Evolutionary conservation across 176 grass and related monocot species (phyloP).

Genomic region (Zea luxurians): DNA sequence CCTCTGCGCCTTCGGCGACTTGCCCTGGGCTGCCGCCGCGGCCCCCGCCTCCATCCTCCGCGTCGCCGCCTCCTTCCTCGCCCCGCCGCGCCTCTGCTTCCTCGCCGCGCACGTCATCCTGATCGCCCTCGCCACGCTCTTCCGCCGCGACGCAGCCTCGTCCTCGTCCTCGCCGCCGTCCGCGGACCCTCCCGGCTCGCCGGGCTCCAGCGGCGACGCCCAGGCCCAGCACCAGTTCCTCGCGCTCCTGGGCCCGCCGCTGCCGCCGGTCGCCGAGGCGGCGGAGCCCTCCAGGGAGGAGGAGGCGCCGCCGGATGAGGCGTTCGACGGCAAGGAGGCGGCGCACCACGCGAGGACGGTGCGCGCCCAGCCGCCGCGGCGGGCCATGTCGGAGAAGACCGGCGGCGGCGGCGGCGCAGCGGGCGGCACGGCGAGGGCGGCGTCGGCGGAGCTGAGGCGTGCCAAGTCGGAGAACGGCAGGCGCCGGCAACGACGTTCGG

Average conservation of each 20-base stretch:
- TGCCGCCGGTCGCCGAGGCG: too few relatives aligned
- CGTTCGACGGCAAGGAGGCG: slow-evolving; percentile 47
- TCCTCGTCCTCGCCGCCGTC: not conserved
- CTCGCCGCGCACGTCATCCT: slow-evolving; percentile 58
- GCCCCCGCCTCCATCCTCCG: slow-evolving; percentile 29
- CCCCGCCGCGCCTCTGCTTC: slow-evolving; percentile 38
- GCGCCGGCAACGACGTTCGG: not conserved
- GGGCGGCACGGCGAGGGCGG: not conserved
- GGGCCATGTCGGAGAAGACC: slow-evolving; percentile 52
- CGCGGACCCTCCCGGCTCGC: not conserved
- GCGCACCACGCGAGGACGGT: slow-evolving; percentile 36
- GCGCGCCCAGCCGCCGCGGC: slow-evolving; percentile 21
- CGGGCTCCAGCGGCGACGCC: not conserved
- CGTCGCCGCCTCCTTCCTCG: slow-evolving; percentile 30
- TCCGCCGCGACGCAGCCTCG: slow-evolving; percentile 35
- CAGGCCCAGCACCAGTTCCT: too few relatives aligned
- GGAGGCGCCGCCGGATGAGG: not conserved
- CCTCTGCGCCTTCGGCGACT: slow-evolving; percentile 36
- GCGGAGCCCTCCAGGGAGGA: too few relatives aligned
- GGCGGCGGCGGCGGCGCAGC: not conserved
- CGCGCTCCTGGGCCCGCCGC: too few relatives aligned
- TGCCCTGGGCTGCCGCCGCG: slow-evolving; percentile 39
- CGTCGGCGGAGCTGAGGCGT: slow-evolving; percentile 43
- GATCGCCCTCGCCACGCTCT: slow-evolving; percentile 49
- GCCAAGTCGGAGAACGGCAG: slow-evolving; percentile 40